Evolutionary conservation across 495 filamentous ascomycete genomes (phyloP), one percentile per base, ranked within the genome.

Genomic region (Daldinia concentrica): DNA sequence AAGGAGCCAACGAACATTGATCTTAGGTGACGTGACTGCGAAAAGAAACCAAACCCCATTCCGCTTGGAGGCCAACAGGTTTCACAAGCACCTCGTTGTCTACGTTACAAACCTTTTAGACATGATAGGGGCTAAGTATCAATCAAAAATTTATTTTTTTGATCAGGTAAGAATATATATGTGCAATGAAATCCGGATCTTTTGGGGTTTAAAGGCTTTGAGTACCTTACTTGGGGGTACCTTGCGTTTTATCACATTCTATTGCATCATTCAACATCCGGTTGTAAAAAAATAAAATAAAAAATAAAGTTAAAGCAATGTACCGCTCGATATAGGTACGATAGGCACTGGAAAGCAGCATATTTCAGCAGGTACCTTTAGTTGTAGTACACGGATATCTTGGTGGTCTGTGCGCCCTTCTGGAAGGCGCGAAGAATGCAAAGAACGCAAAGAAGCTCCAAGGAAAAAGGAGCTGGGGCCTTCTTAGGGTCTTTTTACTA

Each of bases 401-500:
- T 12, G 12, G 41, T 30, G 75, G 69, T 41, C 76, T 63, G 76
- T 77, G 76, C 76, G 15, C 36, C 71, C 61, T 77, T 77, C 76
- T 74, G 63, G 76, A 77, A 77, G 68, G 34, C 71, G 66, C 73
- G 66, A 76, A 77, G 76, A 77, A 48, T 6, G 43, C 43, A 48
- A 9, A 6, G 43, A 22, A 77, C 65, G 64, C 43, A 72, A 74
- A 69, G 72, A 77, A 74, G 62, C 64, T 64, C 36, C 30, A 58
- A 64, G 30, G 62, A 71, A 57, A 69, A 64, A 63, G 67, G 58
- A 68, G 63, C 66, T 65, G 62, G 66, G 58, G 51, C 66, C 66
- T 43, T 17, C 3, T 56, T 17, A 45, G 29, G 63, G 57, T 43
- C 51, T 30, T 51, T 68, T 50, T 17, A 29, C 59, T 65, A n/a